Evolutionary conservation across 2,329 filamentous ascomycete genomes (phyloP).

Genomic region (Aspergillus sp.): DNA sequence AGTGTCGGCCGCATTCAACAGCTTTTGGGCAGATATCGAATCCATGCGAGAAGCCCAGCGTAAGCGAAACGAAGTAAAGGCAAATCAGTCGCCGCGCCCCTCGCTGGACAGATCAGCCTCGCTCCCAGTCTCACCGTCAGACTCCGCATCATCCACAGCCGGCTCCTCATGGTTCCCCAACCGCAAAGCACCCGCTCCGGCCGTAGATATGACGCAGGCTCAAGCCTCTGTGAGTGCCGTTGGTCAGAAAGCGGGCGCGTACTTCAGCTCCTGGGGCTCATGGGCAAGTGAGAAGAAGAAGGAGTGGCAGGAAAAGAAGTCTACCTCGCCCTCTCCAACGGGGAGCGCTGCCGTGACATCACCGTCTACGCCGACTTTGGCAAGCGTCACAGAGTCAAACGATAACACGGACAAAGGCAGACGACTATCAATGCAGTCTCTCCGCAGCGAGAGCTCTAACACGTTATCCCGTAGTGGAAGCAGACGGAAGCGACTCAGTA

Average conservation of each 20-base stretch:
- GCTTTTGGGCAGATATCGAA: constrained; percentile 88
- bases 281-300: constrained; percentile 56
- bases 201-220: constrained; percentile 53
- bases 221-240: constrained; percentile 57
- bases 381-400: constrained; percentile 24
- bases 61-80: constrained; percentile 46
- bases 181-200: constrained; percentile 33
- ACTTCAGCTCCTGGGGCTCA: constrained; percentile 62
- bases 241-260: constrained; percentile 58
- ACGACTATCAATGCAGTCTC: constrained; percentile 27
- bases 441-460: constrained; percentile 28
- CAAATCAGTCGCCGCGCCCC: constrained; percentile 28
- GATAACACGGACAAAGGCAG: constrained; percentile 33
- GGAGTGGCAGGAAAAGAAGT: constrained; percentile 46
- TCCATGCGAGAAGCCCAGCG: constrained; percentile 71
- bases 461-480: constrained; percentile 33
- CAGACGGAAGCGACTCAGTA: constrained; percentile 40
- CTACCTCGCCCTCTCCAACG: constrained; percentile 26
- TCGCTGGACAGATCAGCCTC: constrained; percentile 29
- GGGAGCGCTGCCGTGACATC: constrained; percentile 15
- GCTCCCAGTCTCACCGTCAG: constrained; percentile 26
- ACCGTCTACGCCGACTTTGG: constrained; percentile 24
- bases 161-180: constrained; percentile 28
- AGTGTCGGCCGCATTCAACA: constrained; percentile 82
- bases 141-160: constrained; percentile 21